A percentile compares a stretch with the other conserved stretches of the same genome.
phyloP scores from a whole-genome alignment of 306 rosid genomes.

The Vachellia collinsii region DNA sequence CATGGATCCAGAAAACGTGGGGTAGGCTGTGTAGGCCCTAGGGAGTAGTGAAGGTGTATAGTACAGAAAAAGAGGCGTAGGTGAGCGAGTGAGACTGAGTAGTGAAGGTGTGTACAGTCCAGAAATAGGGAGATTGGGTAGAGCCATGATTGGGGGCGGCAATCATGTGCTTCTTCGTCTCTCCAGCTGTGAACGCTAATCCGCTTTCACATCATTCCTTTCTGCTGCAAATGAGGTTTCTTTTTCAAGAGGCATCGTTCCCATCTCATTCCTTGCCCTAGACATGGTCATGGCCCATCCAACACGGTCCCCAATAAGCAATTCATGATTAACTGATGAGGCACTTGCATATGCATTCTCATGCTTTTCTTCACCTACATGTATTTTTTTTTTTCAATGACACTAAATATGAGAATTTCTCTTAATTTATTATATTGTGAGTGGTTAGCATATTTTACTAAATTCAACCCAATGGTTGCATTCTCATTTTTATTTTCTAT shows the following conservation, averaged over 20 bases:
- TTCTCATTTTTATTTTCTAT: no score
- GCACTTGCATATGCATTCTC: no score
- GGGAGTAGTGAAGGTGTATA: background rate
- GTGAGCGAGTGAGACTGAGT: no score
- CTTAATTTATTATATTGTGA: no score
- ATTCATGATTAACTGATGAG: no score
- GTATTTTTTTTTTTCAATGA: no score
- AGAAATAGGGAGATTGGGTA: background rate
- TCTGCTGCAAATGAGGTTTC: slow-evolving; percentile 45
- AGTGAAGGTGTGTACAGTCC: background rate
- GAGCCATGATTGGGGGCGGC: slow-evolving; percentile 27
- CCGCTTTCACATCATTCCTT: slow-evolving; percentile 1
- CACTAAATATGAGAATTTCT: no score
- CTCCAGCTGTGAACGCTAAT: slow-evolving; percentile 7
- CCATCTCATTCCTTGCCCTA: background rate
- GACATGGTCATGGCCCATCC: background rate
- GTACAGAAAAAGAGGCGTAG: background rate
- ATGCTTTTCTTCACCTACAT: no score
- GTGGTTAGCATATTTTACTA: no score
- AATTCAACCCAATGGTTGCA: no score
- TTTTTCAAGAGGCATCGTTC: slow-evolving; percentile 39
- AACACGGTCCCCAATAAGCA: no score
- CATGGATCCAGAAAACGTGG: background rate
- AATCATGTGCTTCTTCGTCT: slow-evolving; percentile 31
- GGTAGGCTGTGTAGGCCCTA: background rate